Evolutionary conservation across 129 eudicot species (phyloP).

Genomic region (Calendula officinalis): DNA sequence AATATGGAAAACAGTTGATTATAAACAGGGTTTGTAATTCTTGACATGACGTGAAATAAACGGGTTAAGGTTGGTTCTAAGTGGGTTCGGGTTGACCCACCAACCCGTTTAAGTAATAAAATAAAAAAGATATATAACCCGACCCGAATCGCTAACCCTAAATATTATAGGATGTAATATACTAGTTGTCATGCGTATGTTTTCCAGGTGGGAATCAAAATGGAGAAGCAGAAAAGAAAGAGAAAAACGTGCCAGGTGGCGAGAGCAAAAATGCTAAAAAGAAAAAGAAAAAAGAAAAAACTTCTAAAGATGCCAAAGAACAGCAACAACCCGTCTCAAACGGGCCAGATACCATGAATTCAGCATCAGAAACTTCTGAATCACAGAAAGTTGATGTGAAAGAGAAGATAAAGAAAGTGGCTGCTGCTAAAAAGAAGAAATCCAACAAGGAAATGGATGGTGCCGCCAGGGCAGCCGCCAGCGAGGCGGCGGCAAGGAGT

Average conservation of each 20-base stretch:
- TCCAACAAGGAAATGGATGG: slow-evolving; percentile 81
- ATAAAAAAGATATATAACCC: too few species aligned
- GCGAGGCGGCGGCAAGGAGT: slow-evolving; percentile 90
- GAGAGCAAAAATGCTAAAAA: slow-evolving; percentile 74
- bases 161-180: too few species aligned
- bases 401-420: slow-evolving; percentile 74
- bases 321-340: slow-evolving; percentile 43
- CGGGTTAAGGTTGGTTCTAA: too few species aligned
- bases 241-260: slow-evolving; percentile 36
- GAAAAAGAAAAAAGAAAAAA: slow-evolving; percentile 81
- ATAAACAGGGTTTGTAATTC: too few species aligned
- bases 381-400: slow-evolving; percentile 62
- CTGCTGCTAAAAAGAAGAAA: slow-evolving; percentile 79
- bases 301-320: slow-evolving; percentile 40
- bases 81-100: too few species aligned
- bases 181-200: neutral
- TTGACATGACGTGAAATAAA: too few species aligned
- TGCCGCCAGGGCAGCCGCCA: slow-evolving; percentile 82
- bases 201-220: slow-evolving; percentile 47
- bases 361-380: slow-evolving; percentile 30
- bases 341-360: neutral
- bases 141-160: too few species aligned
- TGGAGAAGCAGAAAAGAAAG: slow-evolving; percentile 57
- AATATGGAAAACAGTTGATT: too few species aligned
- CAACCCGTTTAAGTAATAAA: too few species aligned